A percentile compares a stretch with the other conserved stretches of the same genome.
These are phyloP conservation scores for Avena sativa DNA, from an alignment of 176 grass and related monocot genomes.

Conservation along the genomic window DNA sequence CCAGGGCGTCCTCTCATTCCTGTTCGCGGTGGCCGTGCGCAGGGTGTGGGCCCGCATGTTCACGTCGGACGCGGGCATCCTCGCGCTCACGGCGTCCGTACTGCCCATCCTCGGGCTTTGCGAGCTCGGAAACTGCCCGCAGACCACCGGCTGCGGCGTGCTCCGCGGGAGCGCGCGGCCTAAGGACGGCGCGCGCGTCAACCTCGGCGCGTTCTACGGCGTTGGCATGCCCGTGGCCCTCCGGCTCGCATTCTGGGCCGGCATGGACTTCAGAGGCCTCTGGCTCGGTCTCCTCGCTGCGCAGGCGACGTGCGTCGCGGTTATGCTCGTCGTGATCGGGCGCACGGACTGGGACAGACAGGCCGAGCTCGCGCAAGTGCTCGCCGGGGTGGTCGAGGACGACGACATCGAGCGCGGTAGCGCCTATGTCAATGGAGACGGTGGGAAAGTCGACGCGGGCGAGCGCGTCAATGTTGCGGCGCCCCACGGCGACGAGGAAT, in stretches of 20 bases:
- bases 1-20: conserved; percentile 62
- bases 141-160: conserved; percentile 95
- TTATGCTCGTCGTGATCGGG: conserved; percentile 74
- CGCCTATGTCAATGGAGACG: conserved; percentile 24
- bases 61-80: conserved; percentile 70
- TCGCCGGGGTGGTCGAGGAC: conserved; percentile 54
- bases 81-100: conserved; percentile 72
- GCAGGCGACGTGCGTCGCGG: conserved; percentile 71
- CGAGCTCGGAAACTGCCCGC: conserved; percentile 96
- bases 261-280: conserved; percentile 80
- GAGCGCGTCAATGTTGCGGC: conserved; percentile 54
- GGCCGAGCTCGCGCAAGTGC: conserved; percentile 64
- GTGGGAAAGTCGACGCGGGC: conserved; percentile 47
- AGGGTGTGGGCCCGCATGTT: conserved; percentile 80
- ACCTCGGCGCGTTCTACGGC: conserved; percentile 85
- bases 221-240: conserved; percentile 86
- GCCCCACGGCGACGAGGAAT: conserved; percentile 54
- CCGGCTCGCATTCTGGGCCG: conserved; percentile 64
- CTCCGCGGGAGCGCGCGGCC: conserved; percentile 85
- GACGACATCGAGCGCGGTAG: not conserved
- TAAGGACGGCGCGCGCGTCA: conserved; percentile 75
- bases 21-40: conserved; percentile 74
- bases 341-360: conserved; percentile 73
- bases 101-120: conserved; percentile 89
- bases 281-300: conserved; percentile 90